Base-by-base conservation (phyloP, 306 rosid species). In the Inga oerstediana region DNA sequence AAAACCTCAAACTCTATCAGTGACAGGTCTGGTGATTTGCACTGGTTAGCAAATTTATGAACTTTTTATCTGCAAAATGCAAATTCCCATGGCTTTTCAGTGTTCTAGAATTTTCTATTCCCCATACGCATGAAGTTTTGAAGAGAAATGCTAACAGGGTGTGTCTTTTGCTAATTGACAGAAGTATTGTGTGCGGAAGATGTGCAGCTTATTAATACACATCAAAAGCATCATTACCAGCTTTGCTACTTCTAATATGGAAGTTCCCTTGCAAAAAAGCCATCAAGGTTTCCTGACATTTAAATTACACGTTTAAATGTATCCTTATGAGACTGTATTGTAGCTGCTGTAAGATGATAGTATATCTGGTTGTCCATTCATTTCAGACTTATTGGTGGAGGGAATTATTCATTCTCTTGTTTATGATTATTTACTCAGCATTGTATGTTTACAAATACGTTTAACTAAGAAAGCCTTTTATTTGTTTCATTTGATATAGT, bases 401-500 rank as follows among this genome's bases (percentile, higher is more conserved):
- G 98, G 97, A 95, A 95, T 84, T 82, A 83, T 95, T 93, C 91
- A 93, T 95, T 95, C 97, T 93, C 98, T 91, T 77, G 70, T 68
- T 81, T 81, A 72, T 66, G 83, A 76, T 66, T 84, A 27, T 56
- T 66, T 84, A 62, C 74, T 74, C 20, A 70, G 75, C 65, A 80
- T 83, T 79, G 76, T 75, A 58, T 77, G 67, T 82, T 56, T 54
- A 51, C 80, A 70, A 74, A 83, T 74, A 85, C 77, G 59, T 85
- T 65, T 45, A 58, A 72, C 64, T 44, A 80, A 65, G 78, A 58
- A 58, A 58, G 65, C 65, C 65, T 45, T 39, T 54, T 43, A 12
- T 76, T 27, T 54, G 43, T 35, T 4, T 27, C 65, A 64, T 75
- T 13, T 39, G 43, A 39, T 39, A 39, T 39, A 34, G 27, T 49